A percentile compares a stretch with the other conserved stretches of the same genome.
Conservation (phyloP, 1,284 basidiomycete genomes). For the Lignosus rhinocerotis region DNA sequence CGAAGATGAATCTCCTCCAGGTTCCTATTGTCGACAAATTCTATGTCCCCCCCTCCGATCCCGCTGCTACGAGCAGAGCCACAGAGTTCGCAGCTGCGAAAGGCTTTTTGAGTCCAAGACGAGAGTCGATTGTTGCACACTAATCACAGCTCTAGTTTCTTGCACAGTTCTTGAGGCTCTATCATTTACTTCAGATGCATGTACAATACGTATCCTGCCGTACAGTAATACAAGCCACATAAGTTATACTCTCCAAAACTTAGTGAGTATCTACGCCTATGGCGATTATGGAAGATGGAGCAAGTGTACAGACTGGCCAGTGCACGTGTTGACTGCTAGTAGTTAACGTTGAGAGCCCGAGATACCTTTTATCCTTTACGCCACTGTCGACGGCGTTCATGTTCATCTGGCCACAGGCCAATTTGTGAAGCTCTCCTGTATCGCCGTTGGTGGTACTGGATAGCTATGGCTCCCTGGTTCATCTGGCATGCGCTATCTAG, state of each 20-base stretch:
- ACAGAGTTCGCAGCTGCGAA: slow-evolving; percentile 77
- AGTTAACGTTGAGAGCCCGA: not conserved
- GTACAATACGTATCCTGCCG: not conserved
- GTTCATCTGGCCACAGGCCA: slow-evolving; percentile 15
- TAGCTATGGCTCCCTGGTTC: slow-evolving; percentile 47
- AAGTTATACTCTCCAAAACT: not conserved
- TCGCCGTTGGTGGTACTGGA: slow-evolving; percentile 20
- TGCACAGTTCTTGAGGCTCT: slow-evolving; percentile 7
- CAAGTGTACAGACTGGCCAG: not conserved
- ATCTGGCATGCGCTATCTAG: slow-evolving; percentile 67
- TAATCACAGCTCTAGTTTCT: not conserved
- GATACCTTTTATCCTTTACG: slow-evolving; percentile 3
- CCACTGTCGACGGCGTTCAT: slow-evolving; percentile 16
- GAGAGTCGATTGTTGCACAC: slow-evolving; percentile 19
- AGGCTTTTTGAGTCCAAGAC: slow-evolving; percentile 59
- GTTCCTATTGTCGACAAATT: slow-evolving; percentile 94
- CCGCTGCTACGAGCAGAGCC: slow-evolving; percentile 59
- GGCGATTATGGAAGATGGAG: not conserved
- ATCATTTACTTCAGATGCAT: slow-evolving; percentile 5
- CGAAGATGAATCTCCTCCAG: slow-evolving; percentile 93
- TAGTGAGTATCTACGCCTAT: not conserved
- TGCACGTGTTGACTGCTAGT: slow-evolving; percentile 14
- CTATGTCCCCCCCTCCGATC: slow-evolving; percentile 79
- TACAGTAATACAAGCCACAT: not conserved
- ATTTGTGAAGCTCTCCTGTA: slow-evolving; percentile 18